Conservation (phyloP, 2,329 filamentous ascomycete genomes). For the Diplocarpon rosae region DNA sequence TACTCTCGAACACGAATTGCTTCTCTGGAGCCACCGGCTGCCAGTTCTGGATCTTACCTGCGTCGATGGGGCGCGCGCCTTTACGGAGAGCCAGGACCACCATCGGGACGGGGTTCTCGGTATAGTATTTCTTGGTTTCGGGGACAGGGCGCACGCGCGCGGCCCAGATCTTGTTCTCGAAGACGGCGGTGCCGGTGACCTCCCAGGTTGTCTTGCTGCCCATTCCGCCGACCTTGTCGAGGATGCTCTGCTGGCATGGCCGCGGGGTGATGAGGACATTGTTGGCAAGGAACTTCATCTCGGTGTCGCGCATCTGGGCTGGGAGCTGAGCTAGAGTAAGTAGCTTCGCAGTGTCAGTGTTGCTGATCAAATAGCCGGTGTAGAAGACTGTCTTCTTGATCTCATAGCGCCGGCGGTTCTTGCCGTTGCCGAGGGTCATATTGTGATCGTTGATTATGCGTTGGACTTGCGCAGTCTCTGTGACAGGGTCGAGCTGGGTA, state of each 20-base stretch:
- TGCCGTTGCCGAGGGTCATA: constrained; percentile 36
- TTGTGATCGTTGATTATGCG: constrained; percentile 87
- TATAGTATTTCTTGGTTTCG: constrained; percentile 56
- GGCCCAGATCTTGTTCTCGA: constrained; percentile 80
- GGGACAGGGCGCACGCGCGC: constrained; percentile 66
- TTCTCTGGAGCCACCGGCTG: constrained; percentile 60
- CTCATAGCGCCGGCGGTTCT: constrained; percentile 39
- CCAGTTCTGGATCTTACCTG: constrained; percentile 75
- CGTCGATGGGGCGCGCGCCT: constrained; percentile 67
- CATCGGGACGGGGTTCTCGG: constrained; percentile 66
- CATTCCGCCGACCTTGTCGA: constrained; percentile 79
- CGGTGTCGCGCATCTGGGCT: constrained; percentile 48
- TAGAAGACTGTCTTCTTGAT: constrained; percentile 87
- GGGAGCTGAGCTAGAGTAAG: constrained; percentile 59
- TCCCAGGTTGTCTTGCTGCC: constrained; percentile 77
- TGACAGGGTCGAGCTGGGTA: constrained; percentile 62
- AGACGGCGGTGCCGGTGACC: constrained; percentile 63
- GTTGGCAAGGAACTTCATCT: constrained; percentile 75
- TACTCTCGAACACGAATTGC: constrained; percentile 67
- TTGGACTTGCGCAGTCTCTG: constrained; percentile 76
- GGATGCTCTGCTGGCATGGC: constrained; percentile 57
- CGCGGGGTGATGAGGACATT: constrained; percentile 83
- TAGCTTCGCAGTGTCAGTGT: constrained; percentile 60
- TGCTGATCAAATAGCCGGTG: constrained; percentile 77
- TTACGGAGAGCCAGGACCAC: constrained; percentile 75